Evolutionary conservation across 2,329 filamentous ascomycete genomes (phyloP).

Genomic region (Fusarium austroafricanum): DNA sequence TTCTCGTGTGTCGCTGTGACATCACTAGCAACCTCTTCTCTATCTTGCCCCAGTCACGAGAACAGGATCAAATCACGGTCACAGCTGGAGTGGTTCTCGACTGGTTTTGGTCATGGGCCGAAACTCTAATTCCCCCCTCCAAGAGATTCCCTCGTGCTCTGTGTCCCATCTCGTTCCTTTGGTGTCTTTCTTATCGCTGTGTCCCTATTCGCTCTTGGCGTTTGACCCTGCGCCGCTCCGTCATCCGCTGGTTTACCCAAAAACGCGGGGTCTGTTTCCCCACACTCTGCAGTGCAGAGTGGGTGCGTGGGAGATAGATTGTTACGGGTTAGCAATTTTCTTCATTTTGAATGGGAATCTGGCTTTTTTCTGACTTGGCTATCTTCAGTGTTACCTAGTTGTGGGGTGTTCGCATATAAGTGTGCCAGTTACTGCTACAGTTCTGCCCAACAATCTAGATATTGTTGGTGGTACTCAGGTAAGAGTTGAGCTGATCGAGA

Average conservation of each 20-base stretch:
- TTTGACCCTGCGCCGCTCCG: slow-evolving; percentile 34
- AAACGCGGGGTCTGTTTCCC: slow-evolving; percentile 45
- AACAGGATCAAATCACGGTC: slow-evolving; percentile 33
- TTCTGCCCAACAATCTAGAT: slow-evolving; percentile 3
- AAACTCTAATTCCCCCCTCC: slow-evolving; percentile 34
- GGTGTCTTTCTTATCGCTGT: slow-evolving; percentile 41
- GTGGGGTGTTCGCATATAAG: slow-evolving; percentile 1
- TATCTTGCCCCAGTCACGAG: slow-evolving; percentile 32
- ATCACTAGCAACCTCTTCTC: slow-evolving; percentile 44
- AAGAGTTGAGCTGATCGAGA: slow-evolving; percentile 10
- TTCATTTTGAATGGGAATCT: slow-evolving; percentile 1
- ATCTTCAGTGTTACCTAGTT: slow-evolving; percentile 9
- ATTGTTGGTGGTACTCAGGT: slow-evolving; percentile 19
- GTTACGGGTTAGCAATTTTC: slow-evolving; percentile 20
- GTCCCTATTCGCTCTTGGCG: slow-evolving; percentile 38
- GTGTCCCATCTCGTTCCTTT: slow-evolving; percentile 25
- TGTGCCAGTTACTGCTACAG: slow-evolving; percentile 5
- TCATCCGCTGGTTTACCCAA: slow-evolving; percentile 36
- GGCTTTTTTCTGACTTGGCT: not conserved
- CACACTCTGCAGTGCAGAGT: slow-evolving; percentile 35
- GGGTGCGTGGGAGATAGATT: slow-evolving; percentile 31
- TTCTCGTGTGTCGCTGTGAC: slow-evolving; percentile 52
- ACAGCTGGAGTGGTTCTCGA: slow-evolving; percentile 26
- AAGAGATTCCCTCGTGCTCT: slow-evolving; percentile 35
- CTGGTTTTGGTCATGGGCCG: slow-evolving; percentile 38